These are phyloP conservation scores for Parathielavia hyrcaniae DNA, from an alignment of 495 filamentous ascomycete genomes.

Conservation along the genomic window DNA sequence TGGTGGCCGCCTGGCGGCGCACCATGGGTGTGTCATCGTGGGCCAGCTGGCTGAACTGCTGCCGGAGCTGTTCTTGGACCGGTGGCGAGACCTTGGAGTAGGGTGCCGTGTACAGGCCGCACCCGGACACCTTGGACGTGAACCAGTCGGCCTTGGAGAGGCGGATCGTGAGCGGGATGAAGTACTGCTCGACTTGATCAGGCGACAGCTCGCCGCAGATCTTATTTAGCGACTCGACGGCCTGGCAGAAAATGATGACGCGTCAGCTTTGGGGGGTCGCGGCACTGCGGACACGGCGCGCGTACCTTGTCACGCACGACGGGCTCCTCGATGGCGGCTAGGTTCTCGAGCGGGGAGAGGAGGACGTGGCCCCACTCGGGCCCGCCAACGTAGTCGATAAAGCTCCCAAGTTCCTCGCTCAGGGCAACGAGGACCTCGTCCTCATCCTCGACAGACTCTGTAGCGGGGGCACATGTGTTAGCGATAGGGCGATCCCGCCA, in stretches of 20 bases:
- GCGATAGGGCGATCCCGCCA: conserved; percentile 14
- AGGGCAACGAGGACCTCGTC: conserved; percentile 96
- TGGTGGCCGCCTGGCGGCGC: conserved; percentile 88
- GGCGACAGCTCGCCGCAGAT: conserved; percentile 87
- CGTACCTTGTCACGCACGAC: conserved; percentile 91
- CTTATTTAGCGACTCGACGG: conserved; percentile 98
- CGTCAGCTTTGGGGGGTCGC: conserved; percentile 17
- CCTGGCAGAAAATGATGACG: conserved; percentile 46
- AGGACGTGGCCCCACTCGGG: conserved; percentile 91
- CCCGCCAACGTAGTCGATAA: conserved; percentile 96
- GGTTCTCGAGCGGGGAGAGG: conserved; percentile 92
- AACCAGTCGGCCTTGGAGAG: conserved; percentile 99
- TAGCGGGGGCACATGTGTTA: conserved; percentile 18
- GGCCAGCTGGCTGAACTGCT: conserved; percentile 85
- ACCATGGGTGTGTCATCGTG: conserved; percentile 99
- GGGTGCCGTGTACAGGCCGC: conserved; percentile 85
- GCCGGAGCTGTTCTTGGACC: conserved; percentile 81
- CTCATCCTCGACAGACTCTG: conserved; percentile 98
- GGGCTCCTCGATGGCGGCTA: conserved; percentile 96
- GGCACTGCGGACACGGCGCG: not conserved
- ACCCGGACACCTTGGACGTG: conserved; percentile 96
- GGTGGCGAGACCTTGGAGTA: conserved; percentile 79
- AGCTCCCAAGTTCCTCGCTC: conserved; percentile 90
- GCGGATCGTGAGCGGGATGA: conserved; percentile 87
- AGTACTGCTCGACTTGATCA: conserved; percentile 90